Conservation (phyloP, 2,329 filamentous ascomycete species). For the Cladosporium austrohemisphaericum region DNA sequence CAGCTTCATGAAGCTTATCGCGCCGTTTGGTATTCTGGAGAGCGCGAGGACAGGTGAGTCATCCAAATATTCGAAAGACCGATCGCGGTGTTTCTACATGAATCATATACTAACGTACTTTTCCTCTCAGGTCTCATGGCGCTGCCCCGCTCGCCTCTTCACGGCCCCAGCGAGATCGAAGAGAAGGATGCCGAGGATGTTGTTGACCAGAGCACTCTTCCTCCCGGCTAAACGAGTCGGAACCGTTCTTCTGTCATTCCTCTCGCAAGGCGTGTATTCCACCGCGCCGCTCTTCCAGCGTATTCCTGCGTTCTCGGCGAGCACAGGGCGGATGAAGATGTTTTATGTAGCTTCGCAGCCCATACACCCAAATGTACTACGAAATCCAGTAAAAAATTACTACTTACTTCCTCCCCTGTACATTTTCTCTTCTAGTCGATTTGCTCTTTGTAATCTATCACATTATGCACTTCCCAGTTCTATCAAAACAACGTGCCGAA, state of each 20-base stretch:
- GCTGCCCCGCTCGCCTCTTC: constrained; percentile 84
- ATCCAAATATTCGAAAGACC: background rate
- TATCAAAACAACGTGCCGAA: too few relatives aligned
- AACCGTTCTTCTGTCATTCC: background rate
- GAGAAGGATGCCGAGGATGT: constrained; percentile 90
- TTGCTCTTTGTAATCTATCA: background rate
- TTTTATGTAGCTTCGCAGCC: constrained; percentile 2
- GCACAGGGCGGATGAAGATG: background rate
- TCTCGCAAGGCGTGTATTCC: background rate
- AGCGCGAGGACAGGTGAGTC: constrained; percentile 75
- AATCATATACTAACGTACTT: constrained; percentile 20
- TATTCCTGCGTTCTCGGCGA: constrained; percentile 12
- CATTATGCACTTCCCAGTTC: background rate
- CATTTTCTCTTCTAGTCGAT: background rate
- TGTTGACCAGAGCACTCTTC: constrained; percentile 89
- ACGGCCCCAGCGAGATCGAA: constrained; percentile 66
- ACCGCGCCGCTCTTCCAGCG: background rate
- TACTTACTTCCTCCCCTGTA: background rate
- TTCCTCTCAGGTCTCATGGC: constrained; percentile 75
- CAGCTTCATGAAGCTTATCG: constrained; percentile 93
- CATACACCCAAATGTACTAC: background rate
- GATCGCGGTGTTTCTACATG: too few relatives aligned
- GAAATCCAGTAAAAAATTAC: background rate
- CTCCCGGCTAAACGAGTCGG: constrained; percentile 65
- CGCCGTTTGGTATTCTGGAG: constrained; percentile 93